Evolutionary conservation across 2,329 filamentous ascomycete genomes (phyloP), one percentile per base, ranked within the genome.

Genomic region (Hysterium pulicare): DNA sequence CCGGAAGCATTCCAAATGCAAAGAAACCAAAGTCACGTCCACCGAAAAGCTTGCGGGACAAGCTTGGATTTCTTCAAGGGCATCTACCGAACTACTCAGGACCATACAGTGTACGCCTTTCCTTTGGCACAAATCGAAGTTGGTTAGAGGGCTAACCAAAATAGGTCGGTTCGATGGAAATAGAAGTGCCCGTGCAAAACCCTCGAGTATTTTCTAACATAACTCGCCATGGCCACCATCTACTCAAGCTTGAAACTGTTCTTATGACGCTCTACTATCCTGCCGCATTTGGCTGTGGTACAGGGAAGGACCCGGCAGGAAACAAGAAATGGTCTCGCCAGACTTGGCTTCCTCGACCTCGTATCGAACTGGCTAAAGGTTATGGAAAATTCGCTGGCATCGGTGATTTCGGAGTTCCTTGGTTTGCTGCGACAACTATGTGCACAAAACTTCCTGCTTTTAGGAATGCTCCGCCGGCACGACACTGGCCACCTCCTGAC

Each of bases 211-310:
- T 79, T 49, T 76, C 74, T 1, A 55, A 76, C 41, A 78, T 79
- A 42, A 76, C 65, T 24, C 65, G 76, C 28, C 49, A 75, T 20
- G 63, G 71, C 39, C 62, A 65, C 41, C 71, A 75, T 47, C 47
- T 78, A 6, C 59, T 81, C 11, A 67, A 77, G 40, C 61, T 79
- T 11, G 72, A 81, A 46, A 84, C 82, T 0, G 78, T 84, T 7
- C 69, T 85, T 4, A 77, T 85, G 62, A 77, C 77, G 0, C 62
- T 85, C n/a, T 86, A 81, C 60, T 86, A 86, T 57, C 82, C 82
- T 2, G 74, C 77, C 33, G 72, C 75, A 15, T 55, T 75, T 42
- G 70, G 68, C 6, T 62, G 59, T 13, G 64, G 67, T 5, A 51
- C 58, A 2, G 66, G 70, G 1, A 55, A 62, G 17, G 61, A 64